These are phyloP conservation scores for Leccinellum rugosiceps DNA, from an alignment of 768 basidiomycete species.

Conservation along the genomic window DNA sequence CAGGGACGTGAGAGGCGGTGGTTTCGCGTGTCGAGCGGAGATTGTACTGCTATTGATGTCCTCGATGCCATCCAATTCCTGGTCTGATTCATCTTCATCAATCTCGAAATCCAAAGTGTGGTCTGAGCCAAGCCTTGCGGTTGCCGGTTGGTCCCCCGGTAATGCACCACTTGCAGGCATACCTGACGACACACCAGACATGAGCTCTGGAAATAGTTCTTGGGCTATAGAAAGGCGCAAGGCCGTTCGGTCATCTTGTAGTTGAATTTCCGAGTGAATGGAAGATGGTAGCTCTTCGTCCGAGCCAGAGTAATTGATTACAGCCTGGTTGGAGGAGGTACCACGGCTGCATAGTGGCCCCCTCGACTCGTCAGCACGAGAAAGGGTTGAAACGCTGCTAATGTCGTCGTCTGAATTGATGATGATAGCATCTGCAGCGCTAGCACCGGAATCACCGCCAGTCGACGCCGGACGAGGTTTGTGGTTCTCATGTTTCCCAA, in stretches of 20 bases:
- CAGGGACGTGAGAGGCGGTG: constrained; percentile 3
- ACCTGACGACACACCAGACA: background rate
- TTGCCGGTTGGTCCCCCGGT: background rate
- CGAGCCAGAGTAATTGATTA: constrained; percentile 5
- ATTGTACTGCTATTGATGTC: background rate
- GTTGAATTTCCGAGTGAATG: constrained; percentile 1
- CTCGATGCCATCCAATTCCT: background rate
- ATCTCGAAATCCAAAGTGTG: constrained; percentile 8
- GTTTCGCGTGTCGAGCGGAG: constrained; percentile 1
- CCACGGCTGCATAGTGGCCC: background rate
- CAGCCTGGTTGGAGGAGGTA: background rate
- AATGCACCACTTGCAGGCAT: background rate
- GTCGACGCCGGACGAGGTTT: background rate
- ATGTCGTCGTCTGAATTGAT: constrained; percentile 21
- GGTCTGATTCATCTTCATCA: background rate
- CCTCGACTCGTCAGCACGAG: background rate
- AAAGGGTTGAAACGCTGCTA: background rate
- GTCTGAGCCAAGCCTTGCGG: background rate
- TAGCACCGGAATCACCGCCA: constrained; percentile 9
- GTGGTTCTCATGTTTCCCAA: background rate
- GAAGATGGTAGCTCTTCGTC: constrained; percentile 12
- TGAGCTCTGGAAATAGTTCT: background rate
- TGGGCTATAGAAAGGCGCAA: constrained; percentile 1
- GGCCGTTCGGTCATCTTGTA: background rate
- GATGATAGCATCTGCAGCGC: constrained; percentile 18